These are phyloP conservation scores for Parachaetomium inaequale DNA, from an alignment of 495 filamentous ascomycete genomes.

Conservation along the genomic window DNA sequence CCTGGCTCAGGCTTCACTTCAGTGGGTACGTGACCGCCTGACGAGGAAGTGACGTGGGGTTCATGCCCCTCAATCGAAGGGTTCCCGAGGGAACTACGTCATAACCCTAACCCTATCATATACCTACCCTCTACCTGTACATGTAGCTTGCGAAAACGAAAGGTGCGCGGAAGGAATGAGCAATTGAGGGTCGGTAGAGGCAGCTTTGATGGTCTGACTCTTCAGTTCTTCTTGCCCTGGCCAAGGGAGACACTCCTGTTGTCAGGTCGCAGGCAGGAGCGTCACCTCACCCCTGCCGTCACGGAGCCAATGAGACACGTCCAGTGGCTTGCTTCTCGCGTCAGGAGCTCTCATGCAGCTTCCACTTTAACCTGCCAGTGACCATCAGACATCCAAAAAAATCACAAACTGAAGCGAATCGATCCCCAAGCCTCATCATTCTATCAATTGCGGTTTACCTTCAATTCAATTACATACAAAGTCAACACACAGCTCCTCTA, in stretches of 20 bases:
- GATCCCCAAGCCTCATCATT: not conserved
- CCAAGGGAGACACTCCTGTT: not conserved
- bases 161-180: not conserved
- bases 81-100: constrained; percentile 12
- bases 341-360: constrained; percentile 25
- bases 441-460: constrained; percentile 1
- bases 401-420: not conserved
- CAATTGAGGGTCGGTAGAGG: not conserved
- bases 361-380: not conserved
- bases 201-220: not conserved
- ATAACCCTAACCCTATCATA: constrained; percentile 27
- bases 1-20: not conserved
- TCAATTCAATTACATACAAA: not conserved
- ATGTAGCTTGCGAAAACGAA: not conserved
- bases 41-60: constrained; percentile 22
- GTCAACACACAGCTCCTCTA: not conserved
- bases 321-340: constrained; percentile 22
- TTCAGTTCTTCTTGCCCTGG: not conserved
- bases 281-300: not conserved
- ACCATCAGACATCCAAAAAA: not conserved
- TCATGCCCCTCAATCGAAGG: not conserved
- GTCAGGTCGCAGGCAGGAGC: not conserved
- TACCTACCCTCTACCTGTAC: too few relatives aligned
- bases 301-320: constrained; percentile 33
- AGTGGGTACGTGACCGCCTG: not conserved